Evolutionary conservation across 306 rosid genomes (phyloP).

Genomic region (Biancaea sappan): DNA sequence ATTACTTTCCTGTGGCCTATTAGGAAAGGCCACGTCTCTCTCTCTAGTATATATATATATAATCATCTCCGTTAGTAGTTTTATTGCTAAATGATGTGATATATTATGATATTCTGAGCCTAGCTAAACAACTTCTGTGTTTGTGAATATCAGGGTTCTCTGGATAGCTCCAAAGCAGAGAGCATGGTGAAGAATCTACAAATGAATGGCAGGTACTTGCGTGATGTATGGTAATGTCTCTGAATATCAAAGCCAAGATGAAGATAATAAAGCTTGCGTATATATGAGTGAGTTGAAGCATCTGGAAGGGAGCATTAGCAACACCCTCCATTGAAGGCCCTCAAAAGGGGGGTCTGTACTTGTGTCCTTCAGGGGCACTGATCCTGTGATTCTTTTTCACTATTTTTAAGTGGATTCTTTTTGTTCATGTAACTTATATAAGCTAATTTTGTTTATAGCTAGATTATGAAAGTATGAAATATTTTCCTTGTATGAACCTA

Average conservation of each 20-base stretch:
- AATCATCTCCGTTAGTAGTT: neutral
- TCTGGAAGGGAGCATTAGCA: slow-evolving; percentile 33
- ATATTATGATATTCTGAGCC: neutral
- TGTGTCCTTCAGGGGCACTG: slow-evolving; percentile 34
- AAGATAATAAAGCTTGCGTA: slow-evolving; percentile 9
- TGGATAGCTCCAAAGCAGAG: slow-evolving; percentile 88
- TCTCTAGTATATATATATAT: neutral
- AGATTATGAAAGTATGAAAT: slow-evolving; percentile 33
- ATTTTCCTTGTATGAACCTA: slow-evolving; percentile 36
- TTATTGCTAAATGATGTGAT: neutral
- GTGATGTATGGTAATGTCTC: slow-evolving; percentile 85
- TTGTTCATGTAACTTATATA: slow-evolving; percentile 56
- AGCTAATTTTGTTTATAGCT: slow-evolving; percentile 37
- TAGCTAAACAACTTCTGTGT: slow-evolving; percentile 29
- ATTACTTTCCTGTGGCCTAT: slow-evolving; percentile 16
- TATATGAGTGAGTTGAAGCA: slow-evolving; percentile 33
- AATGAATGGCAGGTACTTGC: slow-evolving; percentile 84
- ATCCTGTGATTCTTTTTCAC: slow-evolving; percentile 56
- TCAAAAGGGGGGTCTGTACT: slow-evolving; percentile 37
- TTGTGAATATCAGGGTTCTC: slow-evolving; percentile 71
- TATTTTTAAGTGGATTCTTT: slow-evolving; percentile 49
- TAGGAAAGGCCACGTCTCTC: neutral
- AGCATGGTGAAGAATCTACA: slow-evolving; percentile 92
- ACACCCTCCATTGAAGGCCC: slow-evolving; percentile 44
- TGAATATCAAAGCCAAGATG: neutral